Percentiles rank a stretch among this genome's conserved stretches.
phyloP scores from a whole-genome alignment of 2,329 filamentous ascomycete genomes.

The Achaetomium macrosporum region DNA sequence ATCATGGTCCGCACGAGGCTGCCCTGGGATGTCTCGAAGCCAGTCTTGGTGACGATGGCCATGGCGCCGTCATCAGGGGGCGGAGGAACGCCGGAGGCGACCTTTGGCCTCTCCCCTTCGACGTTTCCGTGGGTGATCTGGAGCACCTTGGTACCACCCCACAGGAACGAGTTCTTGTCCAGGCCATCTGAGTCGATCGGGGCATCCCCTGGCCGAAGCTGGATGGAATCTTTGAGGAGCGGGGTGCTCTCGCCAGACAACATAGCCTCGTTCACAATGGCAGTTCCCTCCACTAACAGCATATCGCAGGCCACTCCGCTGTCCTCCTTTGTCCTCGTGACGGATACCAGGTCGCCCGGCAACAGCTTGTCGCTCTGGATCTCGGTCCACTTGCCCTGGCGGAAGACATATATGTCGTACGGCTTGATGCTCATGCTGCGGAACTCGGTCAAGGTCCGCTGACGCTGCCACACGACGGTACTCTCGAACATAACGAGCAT shows the following conservation, averaged over 20 bases:
- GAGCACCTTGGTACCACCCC: conserved; percentile 94
- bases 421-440: conserved; percentile 99
- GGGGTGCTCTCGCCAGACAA: conserved; percentile 97
- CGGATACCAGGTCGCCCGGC: conserved; percentile 88
- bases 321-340: conserved; percentile 91
- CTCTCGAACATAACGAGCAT: conserved; percentile 98
- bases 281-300: conserved; percentile 87
- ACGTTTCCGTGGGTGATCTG: conserved; percentile 85
- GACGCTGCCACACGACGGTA: conserved; percentile 97
- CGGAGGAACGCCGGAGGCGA: conserved; percentile 70
- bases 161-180: conserved; percentile 95
- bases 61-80: conserved; percentile 91
- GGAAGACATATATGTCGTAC: conserved; percentile 87
- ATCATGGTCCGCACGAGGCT: conserved; percentile 99
- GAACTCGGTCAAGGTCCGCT: conserved; percentile 92
- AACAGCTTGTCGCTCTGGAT: conserved; percentile 85
- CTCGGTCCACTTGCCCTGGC: conserved; percentile 82
- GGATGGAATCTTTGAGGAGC: conserved; percentile 90
- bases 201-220: conserved; percentile 78
- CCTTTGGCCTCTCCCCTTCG: conserved; percentile 65
- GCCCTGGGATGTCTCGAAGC: conserved; percentile 97
- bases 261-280: conserved; percentile 99
- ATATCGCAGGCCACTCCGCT: conserved; percentile 96
- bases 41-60: conserved; percentile 92
- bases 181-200: conserved; percentile 79